Evolutionary conservation across 345 rosid species (phyloP).

Genomic region (Citrus mangshanensis): DNA sequence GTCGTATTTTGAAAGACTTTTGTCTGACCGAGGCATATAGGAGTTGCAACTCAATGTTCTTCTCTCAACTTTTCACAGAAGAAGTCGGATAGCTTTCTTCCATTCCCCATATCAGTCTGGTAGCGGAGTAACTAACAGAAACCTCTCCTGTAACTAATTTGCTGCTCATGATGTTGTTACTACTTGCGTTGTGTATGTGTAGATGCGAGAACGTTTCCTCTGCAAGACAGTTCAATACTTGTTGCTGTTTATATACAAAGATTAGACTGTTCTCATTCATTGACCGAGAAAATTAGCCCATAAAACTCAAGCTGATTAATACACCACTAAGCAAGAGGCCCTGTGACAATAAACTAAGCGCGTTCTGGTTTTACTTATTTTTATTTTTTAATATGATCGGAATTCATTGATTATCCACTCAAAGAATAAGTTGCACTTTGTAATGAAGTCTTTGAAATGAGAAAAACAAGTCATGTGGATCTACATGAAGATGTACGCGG

Average conservation of each 20-base stretch:
- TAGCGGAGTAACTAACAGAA: background rate
- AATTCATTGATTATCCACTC: too few relatives aligned
- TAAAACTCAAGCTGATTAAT: too few relatives aligned
- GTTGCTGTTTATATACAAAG: background rate
- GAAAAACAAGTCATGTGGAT: background rate
- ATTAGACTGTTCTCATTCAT: background rate
- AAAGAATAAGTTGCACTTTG: too few relatives aligned
- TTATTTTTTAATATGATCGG: too few relatives aligned
- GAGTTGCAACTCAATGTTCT: background rate
- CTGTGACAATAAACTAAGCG: too few relatives aligned
- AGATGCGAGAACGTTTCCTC: background rate
- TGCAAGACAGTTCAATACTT: background rate
- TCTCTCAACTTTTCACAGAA: background rate
- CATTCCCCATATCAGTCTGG: too few relatives aligned
- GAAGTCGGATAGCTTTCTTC: background rate
- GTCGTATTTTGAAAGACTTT: constrained; percentile 40
- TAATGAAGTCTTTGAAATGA: too few relatives aligned
- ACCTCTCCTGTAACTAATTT: background rate
- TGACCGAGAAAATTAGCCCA: too few relatives aligned
- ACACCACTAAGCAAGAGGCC: too few relatives aligned
- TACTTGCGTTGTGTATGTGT: background rate
- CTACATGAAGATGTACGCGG: background rate
- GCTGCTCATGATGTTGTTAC: background rate
- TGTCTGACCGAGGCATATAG: background rate
- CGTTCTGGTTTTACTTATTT: too few relatives aligned